These are phyloP conservation scores for Rhytidhysteron rufulum DNA, from an alignment of 2,329 filamentous ascomycete genomes.

Conservation along the genomic window DNA sequence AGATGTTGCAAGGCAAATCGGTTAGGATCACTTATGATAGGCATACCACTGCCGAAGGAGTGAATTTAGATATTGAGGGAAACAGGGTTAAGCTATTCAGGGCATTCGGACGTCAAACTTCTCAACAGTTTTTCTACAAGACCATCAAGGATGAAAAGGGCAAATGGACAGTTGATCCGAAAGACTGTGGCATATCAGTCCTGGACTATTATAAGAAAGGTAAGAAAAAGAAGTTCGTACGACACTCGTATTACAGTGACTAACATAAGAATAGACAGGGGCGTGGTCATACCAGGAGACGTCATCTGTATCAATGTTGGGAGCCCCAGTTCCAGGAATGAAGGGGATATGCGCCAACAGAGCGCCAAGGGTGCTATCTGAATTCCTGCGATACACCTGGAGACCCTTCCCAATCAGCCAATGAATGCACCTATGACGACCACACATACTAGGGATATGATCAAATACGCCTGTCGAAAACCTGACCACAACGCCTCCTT, in stretches of 20 bases:
- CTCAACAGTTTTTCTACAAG: background rate
- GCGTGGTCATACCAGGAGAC: background rate
- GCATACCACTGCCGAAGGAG: background rate
- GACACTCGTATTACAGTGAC: background rate
- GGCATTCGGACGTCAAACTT: background rate
- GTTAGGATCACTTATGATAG: background rate
- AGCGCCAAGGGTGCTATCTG: no score
- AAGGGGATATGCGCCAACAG: no score
- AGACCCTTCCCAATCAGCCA: constrained; percentile 3
- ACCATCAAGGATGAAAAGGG: no score
- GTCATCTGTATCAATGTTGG: background rate
- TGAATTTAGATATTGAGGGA: background rate
- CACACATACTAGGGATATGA: constrained; percentile 4
- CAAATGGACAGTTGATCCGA: no score
- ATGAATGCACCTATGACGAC: constrained; percentile 1
- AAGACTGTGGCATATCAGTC: background rate
- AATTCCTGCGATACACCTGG: constrained; percentile 3
- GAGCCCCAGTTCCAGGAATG: background rate
- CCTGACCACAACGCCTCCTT: constrained; percentile 3
- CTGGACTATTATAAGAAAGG: background rate
- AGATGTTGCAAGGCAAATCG: background rate
- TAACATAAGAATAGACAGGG: background rate
- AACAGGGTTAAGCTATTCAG: background rate
- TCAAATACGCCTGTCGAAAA: constrained; percentile 4
- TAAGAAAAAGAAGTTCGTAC: background rate